A percentile compares a stretch with the other conserved stretches of the same genome.
Evolutionary conservation across 2,329 filamentous ascomycete species (phyloP).

Genomic region (Phialophora tarda): DNA sequence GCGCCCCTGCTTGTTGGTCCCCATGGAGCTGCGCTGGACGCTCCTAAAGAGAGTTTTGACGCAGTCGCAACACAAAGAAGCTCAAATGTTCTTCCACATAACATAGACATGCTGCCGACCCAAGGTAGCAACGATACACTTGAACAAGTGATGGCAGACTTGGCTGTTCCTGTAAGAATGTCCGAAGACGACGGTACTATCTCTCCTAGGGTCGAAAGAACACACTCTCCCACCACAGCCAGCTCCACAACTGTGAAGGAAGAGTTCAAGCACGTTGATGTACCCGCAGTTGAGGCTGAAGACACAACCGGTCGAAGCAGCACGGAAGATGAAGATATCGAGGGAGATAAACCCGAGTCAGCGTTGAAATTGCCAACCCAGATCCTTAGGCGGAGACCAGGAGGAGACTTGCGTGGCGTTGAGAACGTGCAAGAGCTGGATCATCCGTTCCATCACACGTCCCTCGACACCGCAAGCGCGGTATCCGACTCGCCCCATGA

Average conservation of each 20-base stretch:
- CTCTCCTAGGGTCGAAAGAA: neutral
- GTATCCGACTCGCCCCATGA: constrained; percentile 40
- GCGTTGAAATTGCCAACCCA: constrained; percentile 48
- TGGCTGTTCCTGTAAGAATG: neutral
- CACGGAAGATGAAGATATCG: constrained; percentile 1
- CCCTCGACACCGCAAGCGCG: constrained; percentile 47
- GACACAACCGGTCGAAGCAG: neutral
- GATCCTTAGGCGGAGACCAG: constrained; percentile 72
- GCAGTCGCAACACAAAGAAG: constrained; percentile 34
- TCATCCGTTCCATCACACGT: constrained; percentile 45
- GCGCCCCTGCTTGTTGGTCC: constrained; percentile 6
- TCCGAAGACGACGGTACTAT: constrained; percentile 2
- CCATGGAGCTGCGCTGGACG: neutral
- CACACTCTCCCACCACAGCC: constrained; percentile 26
- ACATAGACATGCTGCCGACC: constrained; percentile 11
- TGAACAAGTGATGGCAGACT: constrained; percentile 6
- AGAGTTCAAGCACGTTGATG: constrained; percentile 1
- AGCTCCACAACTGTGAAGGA: constrained; percentile 25
- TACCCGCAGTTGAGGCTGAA: neutral
- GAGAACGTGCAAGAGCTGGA: constrained; percentile 69
- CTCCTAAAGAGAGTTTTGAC: constrained; percentile 27
- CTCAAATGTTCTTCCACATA: constrained; percentile 29
- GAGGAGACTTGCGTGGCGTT: constrained; percentile 74
- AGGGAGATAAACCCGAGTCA: neutral
- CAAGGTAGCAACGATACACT: constrained; percentile 18